A percentile compares a stretch with the other conserved stretches of the same genome.
phyloP scores from a whole-genome alignment of 2,329 filamentous ascomycete species.

The Monilinia fructigena region DNA sequence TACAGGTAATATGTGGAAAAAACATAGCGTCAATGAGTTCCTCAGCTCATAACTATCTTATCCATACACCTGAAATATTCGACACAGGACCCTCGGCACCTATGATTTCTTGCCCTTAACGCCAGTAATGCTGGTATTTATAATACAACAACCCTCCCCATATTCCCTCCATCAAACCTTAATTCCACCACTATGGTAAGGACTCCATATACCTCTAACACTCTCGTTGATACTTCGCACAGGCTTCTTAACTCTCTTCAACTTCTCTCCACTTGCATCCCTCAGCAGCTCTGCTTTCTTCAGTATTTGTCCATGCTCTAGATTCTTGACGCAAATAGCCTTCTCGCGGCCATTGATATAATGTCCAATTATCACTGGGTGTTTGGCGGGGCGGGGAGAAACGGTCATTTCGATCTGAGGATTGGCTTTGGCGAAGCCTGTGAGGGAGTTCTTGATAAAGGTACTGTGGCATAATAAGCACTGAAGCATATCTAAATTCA shows the following conservation, averaged over 20 bases:
- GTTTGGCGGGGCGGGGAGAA: conserved; percentile 83
- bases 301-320: conserved; percentile 76
- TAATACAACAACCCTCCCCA: conserved; percentile 25
- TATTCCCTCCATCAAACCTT: conserved; percentile 31
- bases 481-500: not conserved
- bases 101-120: conserved; percentile 28
- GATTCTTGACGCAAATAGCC: conserved; percentile 83
- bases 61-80: not conserved
- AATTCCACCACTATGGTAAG: conserved; percentile 58
- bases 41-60: not conserved
- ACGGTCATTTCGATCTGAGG: conserved; percentile 89
- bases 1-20: not conserved
- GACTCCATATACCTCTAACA: conserved; percentile 70
- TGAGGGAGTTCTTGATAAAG: conserved; percentile 77
- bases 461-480: conserved; percentile 49
- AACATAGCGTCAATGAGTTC: not conserved
- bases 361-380: conserved; percentile 83
- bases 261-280: conserved; percentile 73
- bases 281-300: conserved; percentile 74
- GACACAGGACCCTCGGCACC: conserved; percentile 16
- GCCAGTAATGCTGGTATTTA: conserved; percentile 32
- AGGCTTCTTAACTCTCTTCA: conserved; percentile 62
- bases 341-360: conserved; percentile 91
- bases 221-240: conserved; percentile 63
- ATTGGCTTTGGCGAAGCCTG: conserved; percentile 75